Base-by-base conservation (phyloP, 768 basidiomycete genomes). In the Boletus rubroflammeus region DNA sequence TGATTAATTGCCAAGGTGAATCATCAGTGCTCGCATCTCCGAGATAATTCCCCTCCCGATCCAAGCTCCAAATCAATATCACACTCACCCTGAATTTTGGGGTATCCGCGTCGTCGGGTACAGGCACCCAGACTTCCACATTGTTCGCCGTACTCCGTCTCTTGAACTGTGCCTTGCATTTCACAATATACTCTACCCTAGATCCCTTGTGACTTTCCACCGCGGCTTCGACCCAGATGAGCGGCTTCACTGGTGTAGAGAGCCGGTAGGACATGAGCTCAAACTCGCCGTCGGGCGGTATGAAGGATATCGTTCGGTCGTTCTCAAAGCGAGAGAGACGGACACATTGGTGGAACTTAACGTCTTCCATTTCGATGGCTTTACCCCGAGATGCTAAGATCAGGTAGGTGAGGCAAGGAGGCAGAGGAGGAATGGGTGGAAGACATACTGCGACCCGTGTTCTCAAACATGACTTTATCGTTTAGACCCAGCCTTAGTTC, bases 401-500 rank as follows among this genome's bases (percentile, higher is more conserved):
- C 29, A 13, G 28, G 28, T 35, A 46, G 29, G 49, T 11, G 32
- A 48, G 38, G 28, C 10, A 41, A 31, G 35, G 28, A 6, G 6
- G n/a, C 1, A 21, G n/a, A 21, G 9, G 2, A 6, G 10, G 25
- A 19, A 6, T 13, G n/a, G 49, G 26, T 26, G 5, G 3, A 50
- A 14, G 32, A 78, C 90, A 66, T 68, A 95, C 93, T 93, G 63
- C 97, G 81, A 19, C 96, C 96, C 2, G 96, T 98, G 66, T 80
- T 91, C 72, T 99, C 97, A 64, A 98, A 98, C 96, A 99, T 98
- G 70, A 98, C 94, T 73, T 98, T 98, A 76, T 99, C 96, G 72
- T 99, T 99, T 53, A 99, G 77, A 3, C 96, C 97, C 28, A 99
- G 73, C 54, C 96, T 81, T 43, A 98, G 78, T 68, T 99, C 97